Conservation (phyloP, 805 yeast species). For the Ogataea glucozyma region DNA sequence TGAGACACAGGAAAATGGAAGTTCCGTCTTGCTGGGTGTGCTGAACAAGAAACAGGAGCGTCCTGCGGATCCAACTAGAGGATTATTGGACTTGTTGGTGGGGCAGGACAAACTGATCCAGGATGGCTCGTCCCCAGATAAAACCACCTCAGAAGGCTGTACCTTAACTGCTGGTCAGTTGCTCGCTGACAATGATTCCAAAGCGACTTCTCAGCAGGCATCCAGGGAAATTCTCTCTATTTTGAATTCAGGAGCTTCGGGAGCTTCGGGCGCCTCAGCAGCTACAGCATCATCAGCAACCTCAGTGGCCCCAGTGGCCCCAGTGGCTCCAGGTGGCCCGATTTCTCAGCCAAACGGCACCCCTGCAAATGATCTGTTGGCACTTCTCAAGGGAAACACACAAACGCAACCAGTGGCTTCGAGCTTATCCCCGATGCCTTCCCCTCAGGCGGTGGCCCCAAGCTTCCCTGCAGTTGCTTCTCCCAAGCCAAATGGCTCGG, state of each 20-base stretch:
- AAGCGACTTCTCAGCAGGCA: neutral
- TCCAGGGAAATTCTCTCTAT: slow-evolving; percentile 8
- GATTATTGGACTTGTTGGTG: slow-evolving; percentile 9
- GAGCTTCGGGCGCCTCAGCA: neutral
- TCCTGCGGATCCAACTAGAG: slow-evolving; percentile 15
- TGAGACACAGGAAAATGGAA: neutral
- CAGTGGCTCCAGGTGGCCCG: neutral
- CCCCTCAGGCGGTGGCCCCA: no score
- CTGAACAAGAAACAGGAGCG: slow-evolving; percentile 11
- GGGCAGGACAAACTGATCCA: slow-evolving; percentile 2
- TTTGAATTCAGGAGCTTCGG: slow-evolving; percentile 1
- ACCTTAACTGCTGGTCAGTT: slow-evolving; percentile 9
- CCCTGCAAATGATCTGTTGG: slow-evolving; percentile 3
- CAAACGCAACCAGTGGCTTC: neutral
- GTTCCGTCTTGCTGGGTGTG: slow-evolving; percentile 13
- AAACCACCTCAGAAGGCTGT: neutral
- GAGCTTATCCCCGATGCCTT: neutral
- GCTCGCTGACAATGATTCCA: slow-evolving; percentile 3
- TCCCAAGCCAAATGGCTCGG: slow-evolving; percentile 2
- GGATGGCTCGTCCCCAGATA: neutral
- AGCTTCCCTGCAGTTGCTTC: no score
- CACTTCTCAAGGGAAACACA: neutral
- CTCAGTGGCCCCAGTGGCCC: neutral
- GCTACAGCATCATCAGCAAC: neutral
- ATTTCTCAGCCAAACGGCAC: no score